Evolutionary conservation across 2,329 filamentous ascomycete genomes (phyloP), one percentile per base, ranked within the genome.

Genomic region (Trichoderma aggressivum): DNA sequence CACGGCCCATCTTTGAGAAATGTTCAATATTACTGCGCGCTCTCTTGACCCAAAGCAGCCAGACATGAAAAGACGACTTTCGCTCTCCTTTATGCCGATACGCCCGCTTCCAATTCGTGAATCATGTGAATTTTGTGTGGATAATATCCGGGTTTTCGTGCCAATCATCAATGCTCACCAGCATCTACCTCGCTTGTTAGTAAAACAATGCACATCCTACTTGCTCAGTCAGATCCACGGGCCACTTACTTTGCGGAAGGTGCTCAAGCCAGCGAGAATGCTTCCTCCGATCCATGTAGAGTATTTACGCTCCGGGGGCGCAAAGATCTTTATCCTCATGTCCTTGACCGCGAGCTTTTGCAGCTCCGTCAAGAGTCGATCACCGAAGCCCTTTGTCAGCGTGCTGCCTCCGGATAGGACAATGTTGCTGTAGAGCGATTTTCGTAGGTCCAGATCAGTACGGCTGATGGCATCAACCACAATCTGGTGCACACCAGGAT

Each of bases 131-230:
- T 83, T 97, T 98, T 79, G 94, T 96, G 83, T 98, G 95, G 80
- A 99, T 98, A 78, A 99, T 96, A 79, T 99, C 95, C 21, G 96
- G 96, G 80, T 99, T 97, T 87, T 99, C 96, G 81, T 99, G 96
- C 96, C 96, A 99, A 86, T 99, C 96, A 80, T 98, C 96, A 80
- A 97, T 95, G 83, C 94, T 97, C 79, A 99, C 96, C 94, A 96
- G 98, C 96, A 99, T 99, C 95, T 97, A 80, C 47, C 16, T 43
- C 36, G 7, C 14, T 21, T 1, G 68, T 72, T n/a, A 72, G 68
- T 50, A 59, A 26, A 16, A 28, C 5, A 28, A 28, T 28, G 16
- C 8, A 28, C 4, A 30, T 14, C 14, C 26, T 5, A 34, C 47
- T 2, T 21, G 7, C 10, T 14, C 43, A 21, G n/a, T 21, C 11